These are phyloP conservation scores for Chaetomium sp. DNA, from an alignment of 2,329 filamentous ascomycete genomes.

Conservation along the genomic window DNA sequence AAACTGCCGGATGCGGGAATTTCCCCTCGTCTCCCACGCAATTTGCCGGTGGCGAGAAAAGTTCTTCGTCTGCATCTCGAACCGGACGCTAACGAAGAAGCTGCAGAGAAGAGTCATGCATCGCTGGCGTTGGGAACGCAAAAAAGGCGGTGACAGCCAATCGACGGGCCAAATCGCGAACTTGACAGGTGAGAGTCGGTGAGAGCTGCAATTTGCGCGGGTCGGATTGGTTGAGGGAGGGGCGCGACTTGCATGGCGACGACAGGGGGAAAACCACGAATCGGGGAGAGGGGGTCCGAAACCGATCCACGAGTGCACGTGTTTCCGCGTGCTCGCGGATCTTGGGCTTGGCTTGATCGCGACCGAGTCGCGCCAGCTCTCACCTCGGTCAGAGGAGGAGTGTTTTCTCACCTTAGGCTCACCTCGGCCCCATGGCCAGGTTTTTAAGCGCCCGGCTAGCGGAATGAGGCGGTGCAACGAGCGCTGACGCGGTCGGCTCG, in stretches of 20 bases:
- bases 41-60: not conserved
- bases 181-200: slow-evolving; percentile 21
- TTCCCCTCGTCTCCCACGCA: not conserved
- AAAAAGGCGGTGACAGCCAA: slow-evolving; percentile 22
- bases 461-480: slow-evolving; percentile 19
- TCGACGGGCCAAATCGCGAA: slow-evolving; percentile 26
- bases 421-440: slow-evolving; percentile 1
- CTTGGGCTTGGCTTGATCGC: not conserved
- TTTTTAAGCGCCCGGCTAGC: slow-evolving; percentile 19
- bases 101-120: slow-evolving; percentile 11
- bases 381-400: not conserved
- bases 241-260: slow-evolving; percentile 27
- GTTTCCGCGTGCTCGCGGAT: slow-evolving; percentile 3
- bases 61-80: not conserved
- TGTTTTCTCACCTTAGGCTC: not conserved
- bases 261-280: slow-evolving; percentile 15
- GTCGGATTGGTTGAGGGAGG: slow-evolving; percentile 16
- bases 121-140: not conserved
- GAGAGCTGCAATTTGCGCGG: slow-evolving; percentile 15
- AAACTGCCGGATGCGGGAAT: slow-evolving; percentile 19
- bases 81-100: not conserved
- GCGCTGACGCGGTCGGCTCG: slow-evolving; percentile 18
- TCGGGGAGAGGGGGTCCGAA: slow-evolving; percentile 7
- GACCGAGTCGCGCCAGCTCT: not conserved
- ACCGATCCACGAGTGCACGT: slow-evolving; percentile 19